phyloP scores from a whole-genome alignment of 176 grass and related monocot species.

The Triticum turgidum region DNA sequence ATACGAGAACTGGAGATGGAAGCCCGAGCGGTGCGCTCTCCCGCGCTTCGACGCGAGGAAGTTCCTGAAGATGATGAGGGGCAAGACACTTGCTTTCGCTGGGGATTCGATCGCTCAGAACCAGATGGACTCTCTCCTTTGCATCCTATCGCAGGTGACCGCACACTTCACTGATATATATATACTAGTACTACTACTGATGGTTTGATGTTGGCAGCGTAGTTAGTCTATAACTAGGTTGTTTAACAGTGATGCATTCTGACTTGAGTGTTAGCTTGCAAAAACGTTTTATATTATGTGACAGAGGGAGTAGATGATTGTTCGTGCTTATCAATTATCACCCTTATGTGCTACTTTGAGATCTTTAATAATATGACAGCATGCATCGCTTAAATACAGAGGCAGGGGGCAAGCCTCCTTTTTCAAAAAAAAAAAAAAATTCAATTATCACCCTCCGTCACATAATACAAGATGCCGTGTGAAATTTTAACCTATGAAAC shows the following conservation, averaged over 20 bases:
- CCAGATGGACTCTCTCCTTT: constrained; percentile 94
- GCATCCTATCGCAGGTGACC: constrained; percentile 84
- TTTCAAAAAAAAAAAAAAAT: too few relatives aligned
- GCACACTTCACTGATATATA: not conserved
- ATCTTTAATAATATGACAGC: too few relatives aligned
- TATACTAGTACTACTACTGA: not conserved
- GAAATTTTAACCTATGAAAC: too few relatives aligned
- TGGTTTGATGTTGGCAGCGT: not conserved
- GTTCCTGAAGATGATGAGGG: constrained; percentile 87
- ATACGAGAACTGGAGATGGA: constrained; percentile 92
- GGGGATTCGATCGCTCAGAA: constrained; percentile 90
- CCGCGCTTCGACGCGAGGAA: constrained; percentile 68
- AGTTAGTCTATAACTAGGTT: not conserved
- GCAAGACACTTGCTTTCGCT: constrained; percentile 85
- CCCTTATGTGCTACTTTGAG: too few relatives aligned
- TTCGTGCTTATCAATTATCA: too few relatives aligned
- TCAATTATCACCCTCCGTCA: too few relatives aligned
- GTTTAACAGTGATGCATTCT: not conserved
- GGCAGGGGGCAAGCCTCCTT: too few relatives aligned
- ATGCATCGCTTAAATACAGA: too few relatives aligned
- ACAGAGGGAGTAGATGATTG: too few relatives aligned
- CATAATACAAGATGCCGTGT: too few relatives aligned
- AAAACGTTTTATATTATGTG: too few relatives aligned
- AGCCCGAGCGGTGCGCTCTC: constrained; percentile 63
- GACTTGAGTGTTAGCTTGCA: not conserved